Evolutionary conservation across 116 monocot species (phyloP).

Genomic region (Papilionanthe hybrid): DNA sequence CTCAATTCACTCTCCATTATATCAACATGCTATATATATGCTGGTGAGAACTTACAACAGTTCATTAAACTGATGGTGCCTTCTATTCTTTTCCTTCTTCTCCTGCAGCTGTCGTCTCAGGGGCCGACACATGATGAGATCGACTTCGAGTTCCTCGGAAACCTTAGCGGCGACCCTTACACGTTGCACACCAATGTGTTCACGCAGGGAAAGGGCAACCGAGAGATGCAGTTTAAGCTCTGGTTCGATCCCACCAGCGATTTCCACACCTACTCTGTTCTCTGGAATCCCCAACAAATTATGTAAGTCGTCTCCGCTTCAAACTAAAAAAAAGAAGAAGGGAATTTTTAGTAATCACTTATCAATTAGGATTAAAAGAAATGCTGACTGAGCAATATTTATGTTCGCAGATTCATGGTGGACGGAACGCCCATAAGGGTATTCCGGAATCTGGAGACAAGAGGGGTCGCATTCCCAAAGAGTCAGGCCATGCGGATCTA

Average conservation of each 20-base stretch:
- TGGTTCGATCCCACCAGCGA: slow-evolving; percentile 45
- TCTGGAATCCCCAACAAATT: slow-evolving; percentile 37
- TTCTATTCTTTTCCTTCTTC: neutral
- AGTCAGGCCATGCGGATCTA: slow-evolving; percentile 54
- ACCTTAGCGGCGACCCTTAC: slow-evolving; percentile 32
- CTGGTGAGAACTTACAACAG: neutral
- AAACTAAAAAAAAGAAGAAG: neutral
- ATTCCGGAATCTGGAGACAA: neutral
- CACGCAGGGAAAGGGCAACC: slow-evolving; percentile 27
- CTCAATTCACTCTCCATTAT: neutral
- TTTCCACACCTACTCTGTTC: slow-evolving; percentile 41
- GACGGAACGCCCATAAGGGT: slow-evolving; percentile 6
- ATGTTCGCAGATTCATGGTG: slow-evolving; percentile 4
- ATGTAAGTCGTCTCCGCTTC: slow-evolving; percentile 15
- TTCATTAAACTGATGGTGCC: neutral
- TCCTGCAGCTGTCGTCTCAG: slow-evolving; percentile 27
- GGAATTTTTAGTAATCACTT: neutral
- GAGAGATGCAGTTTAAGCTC: slow-evolving; percentile 41
- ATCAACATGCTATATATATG: neutral
- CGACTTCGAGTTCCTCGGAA: slow-evolving; percentile 46
- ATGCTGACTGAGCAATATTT: neutral
- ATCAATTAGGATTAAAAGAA: neutral
- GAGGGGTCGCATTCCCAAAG: slow-evolving; percentile 3
- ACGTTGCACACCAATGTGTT: slow-evolving; percentile 43
- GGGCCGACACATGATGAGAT: slow-evolving; percentile 40